phyloP scores from a whole-genome alignment of 1,284 basidiomycete genomes.

The Paramarasmius palmivorus region DNA sequence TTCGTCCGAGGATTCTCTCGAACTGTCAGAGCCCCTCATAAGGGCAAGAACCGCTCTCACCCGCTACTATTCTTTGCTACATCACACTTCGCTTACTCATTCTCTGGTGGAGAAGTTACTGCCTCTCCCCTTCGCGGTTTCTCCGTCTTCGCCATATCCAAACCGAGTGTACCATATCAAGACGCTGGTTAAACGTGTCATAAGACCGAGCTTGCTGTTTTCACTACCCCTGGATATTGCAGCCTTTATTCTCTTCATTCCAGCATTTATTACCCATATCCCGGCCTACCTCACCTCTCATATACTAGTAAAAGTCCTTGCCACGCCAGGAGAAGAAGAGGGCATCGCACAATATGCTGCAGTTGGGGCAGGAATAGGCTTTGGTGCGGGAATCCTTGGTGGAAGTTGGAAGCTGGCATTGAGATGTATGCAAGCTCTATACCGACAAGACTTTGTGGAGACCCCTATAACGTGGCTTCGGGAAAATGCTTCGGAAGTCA shows the following conservation, averaged over 20 bases:
- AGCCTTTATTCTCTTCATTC: slow-evolving; percentile 28
- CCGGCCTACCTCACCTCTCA: slow-evolving; percentile 36
- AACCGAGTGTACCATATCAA: slow-evolving; percentile 13
- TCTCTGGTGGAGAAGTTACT: slow-evolving; percentile 39
- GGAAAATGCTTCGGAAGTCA: too few species aligned
- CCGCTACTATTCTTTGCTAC: slow-evolving; percentile 60
- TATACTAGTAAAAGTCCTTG: slow-evolving; percentile 30
- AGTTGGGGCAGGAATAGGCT: slow-evolving; percentile 40
- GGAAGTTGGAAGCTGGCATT: slow-evolving; percentile 12
- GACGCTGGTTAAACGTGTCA: slow-evolving; percentile 10
- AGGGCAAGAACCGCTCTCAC: slow-evolving; percentile 44
- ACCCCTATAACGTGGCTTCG: background rate
- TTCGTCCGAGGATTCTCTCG: slow-evolving; percentile 7
- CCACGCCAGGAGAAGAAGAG: slow-evolving; percentile 39
- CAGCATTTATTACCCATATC: slow-evolving; percentile 34
- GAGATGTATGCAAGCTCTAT: background rate
- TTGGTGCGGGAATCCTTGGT: slow-evolving; percentile 18
- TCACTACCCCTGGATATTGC: slow-evolving; percentile 19
- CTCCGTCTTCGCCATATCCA: slow-evolving; percentile 8
- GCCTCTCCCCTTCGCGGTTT: slow-evolving; percentile 23
- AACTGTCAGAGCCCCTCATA: slow-evolving; percentile 6
- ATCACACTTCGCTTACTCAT: slow-evolving; percentile 55
- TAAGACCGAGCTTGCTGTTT: slow-evolving; percentile 24
- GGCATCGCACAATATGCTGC: slow-evolving; percentile 42
- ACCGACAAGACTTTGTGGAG: background rate